A percentile compares a stretch with the other conserved stretches of the same genome.
Evolutionary conservation across 768 basidiomycete species (phyloP).

Genomic region (Naganishia antarctica): DNA sequence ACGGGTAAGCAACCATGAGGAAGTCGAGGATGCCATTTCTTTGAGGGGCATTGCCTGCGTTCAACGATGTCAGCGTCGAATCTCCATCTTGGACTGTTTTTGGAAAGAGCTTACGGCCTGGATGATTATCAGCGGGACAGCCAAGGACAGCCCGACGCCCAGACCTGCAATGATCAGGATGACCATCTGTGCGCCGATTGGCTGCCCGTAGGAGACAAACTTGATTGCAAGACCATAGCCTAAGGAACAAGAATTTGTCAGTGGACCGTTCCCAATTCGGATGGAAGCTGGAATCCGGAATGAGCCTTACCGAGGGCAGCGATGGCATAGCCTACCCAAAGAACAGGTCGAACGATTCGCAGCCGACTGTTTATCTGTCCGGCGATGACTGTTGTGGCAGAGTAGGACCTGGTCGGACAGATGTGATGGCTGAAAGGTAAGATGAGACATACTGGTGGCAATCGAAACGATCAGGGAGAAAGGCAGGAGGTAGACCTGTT

Average conservation of each 20-base stretch:
- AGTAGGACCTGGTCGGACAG: too few species aligned
- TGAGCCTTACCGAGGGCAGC: conserved; percentile 30
- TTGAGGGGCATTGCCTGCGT: conserved; percentile 39
- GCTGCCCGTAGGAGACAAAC: conserved; percentile 17
- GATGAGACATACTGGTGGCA: conserved; percentile 17
- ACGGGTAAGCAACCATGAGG: conserved; percentile 39
- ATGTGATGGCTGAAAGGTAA: conserved; percentile 21
- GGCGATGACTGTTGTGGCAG: conserved; percentile 33
- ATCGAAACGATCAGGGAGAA: conserved; percentile 29
- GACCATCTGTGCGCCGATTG: conserved; percentile 33
- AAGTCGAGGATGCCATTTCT: conserved; percentile 46
- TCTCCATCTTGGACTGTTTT: neutral
- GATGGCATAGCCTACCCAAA: conserved; percentile 40
- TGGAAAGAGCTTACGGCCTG: conserved; percentile 32
- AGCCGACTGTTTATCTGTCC: conserved; percentile 37
- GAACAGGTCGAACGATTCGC: conserved; percentile 39
- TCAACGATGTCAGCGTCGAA: neutral
- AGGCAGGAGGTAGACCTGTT: conserved; percentile 41
- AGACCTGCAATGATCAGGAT: conserved; percentile 34
- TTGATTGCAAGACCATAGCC: conserved; percentile 25
- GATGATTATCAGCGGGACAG: conserved; percentile 41
- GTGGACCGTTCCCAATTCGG: conserved; percentile 16
- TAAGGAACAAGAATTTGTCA: neutral
- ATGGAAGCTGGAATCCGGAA: conserved; percentile 30
- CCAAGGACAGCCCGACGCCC: conserved; percentile 39